Base-by-base conservation (phyloP, 2,329 filamentous ascomycete genomes). In the Juglanconis sp. region DNA sequence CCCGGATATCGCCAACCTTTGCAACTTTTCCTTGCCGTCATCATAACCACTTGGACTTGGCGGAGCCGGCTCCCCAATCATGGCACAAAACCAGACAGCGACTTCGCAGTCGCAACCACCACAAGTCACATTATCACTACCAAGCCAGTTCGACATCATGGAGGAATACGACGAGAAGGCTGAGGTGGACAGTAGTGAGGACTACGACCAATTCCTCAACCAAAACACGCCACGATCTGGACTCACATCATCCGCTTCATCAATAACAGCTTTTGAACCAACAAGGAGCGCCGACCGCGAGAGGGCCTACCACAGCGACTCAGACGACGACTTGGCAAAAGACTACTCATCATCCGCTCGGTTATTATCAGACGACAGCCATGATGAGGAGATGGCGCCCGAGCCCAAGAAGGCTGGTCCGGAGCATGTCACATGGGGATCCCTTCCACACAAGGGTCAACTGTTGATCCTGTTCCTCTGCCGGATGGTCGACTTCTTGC, bases 401-500 rank as follows among this genome's bases (percentile, higher is more conserved):
- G 9, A 7, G n/a, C 70, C 82, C 0, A 63, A 54, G 57, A 57
- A 53, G 53, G 57, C 61, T 9, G 36, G 42, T 2, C 61, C 57
- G 4, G 61, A 57, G 24, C 53, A 52, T 4, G 84, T 90, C 47
- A 85, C 87, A 64, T 92, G 89, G 90, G 77, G 79, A 57, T 85
- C 86, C 1, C 77, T 92, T 0, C 90, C 90, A 2, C 80, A 85
- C 51, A 92, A 91, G 71, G 81, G 84, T 62, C 89, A 92, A 70
- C 79, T 92, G 6, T 74, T 84, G 38, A 86, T 92, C 56, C 74
- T 92, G 30, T 90, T 88, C 10, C 76, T 91, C 32, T 85, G 87
- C 52, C 85, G 89, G 15, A 76, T 92, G 7, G 88, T 88, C 8
- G 89, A 92, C 70, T 90, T 90, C 50, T 74, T 93, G 42, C 88